Conservation (phyloP, 305 asterid genomes). For the Fraxinus latifolia region DNA sequence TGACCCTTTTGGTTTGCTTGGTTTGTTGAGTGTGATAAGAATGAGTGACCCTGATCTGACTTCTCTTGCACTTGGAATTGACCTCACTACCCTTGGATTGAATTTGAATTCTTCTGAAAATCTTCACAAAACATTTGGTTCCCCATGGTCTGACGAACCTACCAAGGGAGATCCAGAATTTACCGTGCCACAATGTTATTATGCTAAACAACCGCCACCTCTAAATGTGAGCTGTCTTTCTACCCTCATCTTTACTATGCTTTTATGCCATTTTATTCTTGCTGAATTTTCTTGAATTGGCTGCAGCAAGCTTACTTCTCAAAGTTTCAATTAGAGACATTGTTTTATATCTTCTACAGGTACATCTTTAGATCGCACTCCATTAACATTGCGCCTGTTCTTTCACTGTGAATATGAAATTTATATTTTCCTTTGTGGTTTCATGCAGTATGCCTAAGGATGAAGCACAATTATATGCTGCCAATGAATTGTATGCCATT, state of each 20-base stretch:
- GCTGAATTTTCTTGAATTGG: constrained; percentile 36
- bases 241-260: constrained; percentile 16
- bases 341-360: constrained; percentile 85
- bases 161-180: constrained; percentile 87
- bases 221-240: constrained; percentile 54
- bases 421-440: constrained; percentile 21
- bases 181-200: constrained; percentile 81
- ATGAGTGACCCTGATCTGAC: constrained; percentile 86
- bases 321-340: constrained; percentile 76
- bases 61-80: constrained; percentile 91
- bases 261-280: constrained; percentile 18
- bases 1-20: constrained; percentile 82
- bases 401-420: constrained; percentile 17
- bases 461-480: constrained; percentile 85
- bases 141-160: constrained; percentile 97
- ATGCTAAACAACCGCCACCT: constrained; percentile 77
- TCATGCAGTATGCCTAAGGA: constrained; percentile 94
- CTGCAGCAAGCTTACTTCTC: constrained; percentile 86
- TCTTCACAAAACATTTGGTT: constrained; percentile 78
- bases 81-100: constrained; percentile 88
- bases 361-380: constrained; percentile 23
- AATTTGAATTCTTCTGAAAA: constrained; percentile 84
- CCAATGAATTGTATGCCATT: constrained; percentile 77
- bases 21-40: constrained; percentile 80
- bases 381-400: constrained; percentile 13